phyloP scores from a whole-genome alignment of 345 rosid genomes.

The Eucalyptus paniculata region DNA sequence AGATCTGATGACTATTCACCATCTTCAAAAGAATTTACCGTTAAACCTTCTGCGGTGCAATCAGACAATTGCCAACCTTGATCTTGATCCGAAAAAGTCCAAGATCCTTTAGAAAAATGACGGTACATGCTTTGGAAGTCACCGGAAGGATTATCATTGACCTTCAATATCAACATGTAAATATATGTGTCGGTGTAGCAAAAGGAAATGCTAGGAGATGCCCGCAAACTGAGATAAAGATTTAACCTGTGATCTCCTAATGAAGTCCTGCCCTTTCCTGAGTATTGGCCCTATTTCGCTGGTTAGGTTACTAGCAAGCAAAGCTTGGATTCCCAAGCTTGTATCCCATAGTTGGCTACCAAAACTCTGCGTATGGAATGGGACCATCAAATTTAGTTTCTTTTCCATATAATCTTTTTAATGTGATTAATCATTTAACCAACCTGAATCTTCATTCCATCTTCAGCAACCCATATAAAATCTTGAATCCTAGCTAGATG shows the following conservation, averaged over 20 bases:
- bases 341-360: conserved; percentile 67
- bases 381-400: not conserved
- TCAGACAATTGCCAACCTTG: conserved; percentile 26
- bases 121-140: conserved; percentile 12
- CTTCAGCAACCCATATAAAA: conserved; percentile 55
- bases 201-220: not conserved
- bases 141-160: conserved; percentile 14
- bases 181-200: not conserved
- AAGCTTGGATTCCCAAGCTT: conserved; percentile 20
- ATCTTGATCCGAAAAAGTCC: conserved; percentile 23
- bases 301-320: conserved; percentile 16
- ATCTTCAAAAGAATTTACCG: not conserved
- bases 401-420: too few species aligned
- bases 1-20: not conserved
- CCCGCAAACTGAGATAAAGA: not conserved
- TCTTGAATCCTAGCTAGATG: conserved; percentile 42
- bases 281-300: conserved; percentile 18
- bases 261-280: conserved; percentile 14
- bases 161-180: not conserved
- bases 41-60: conserved; percentile 21
- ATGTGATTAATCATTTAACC: not conserved
- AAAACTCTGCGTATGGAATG: conserved; percentile 14
- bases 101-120: conserved; percentile 15
- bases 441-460: conserved; percentile 62
- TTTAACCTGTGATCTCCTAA: conserved; percentile 38